Base-by-base conservation (phyloP, 202 grass and related monocot species). In the Schoenoplectus tabernaemontani region DNA sequence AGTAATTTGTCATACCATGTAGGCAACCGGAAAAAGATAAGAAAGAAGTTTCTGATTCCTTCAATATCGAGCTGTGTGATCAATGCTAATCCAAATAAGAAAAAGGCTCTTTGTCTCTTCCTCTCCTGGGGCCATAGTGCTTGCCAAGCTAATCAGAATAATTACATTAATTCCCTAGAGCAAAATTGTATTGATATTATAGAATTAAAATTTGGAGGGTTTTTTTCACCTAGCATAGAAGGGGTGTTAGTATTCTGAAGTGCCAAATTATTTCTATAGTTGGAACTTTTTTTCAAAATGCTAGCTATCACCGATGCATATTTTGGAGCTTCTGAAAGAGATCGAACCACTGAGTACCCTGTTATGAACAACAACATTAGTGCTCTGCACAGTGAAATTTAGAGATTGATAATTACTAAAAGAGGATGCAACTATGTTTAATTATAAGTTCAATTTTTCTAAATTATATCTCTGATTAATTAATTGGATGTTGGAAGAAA, bases 341-440 rank as follows among this genome's bases (percentile, higher is more conserved):
- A 99, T 86, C 96, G 93, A 79, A 99, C 96, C 28, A 99, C 96
- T 4, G 96, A 99, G 81, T 99, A 99, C 59, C 96, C 96, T 99
- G 86, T 82, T 84, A 37, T 7, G 5, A 82, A 58, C 37, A 53
- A 41, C 1, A 43, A 15, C 20, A 48, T 32, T 34, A 76, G 16
- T 5, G 43, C 23, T 78, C 34, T 24, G 30, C n/a, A 60, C 32
- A 56, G 3, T 19, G 1, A 43, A 78, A 9, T 28, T 78, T 78
- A 23, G 19, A 59, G 24, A 20, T 36, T 38, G 3, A 8, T 36
- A 38, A 78, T 23, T 26, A 59, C 41, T 78, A 59, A 5, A 38
- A 41, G 41, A 73, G 22, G 39, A 69, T 6, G 24, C 3, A 44
- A 32, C 33, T 73, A 30, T 71, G 0, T 32, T 73, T 47, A 28